Percentiles rank a stretch among this genome's conserved stretches.
Evolutionary conservation across 179 eudicot genomes (phyloP).

Genomic region (Beta corolliflora): DNA sequence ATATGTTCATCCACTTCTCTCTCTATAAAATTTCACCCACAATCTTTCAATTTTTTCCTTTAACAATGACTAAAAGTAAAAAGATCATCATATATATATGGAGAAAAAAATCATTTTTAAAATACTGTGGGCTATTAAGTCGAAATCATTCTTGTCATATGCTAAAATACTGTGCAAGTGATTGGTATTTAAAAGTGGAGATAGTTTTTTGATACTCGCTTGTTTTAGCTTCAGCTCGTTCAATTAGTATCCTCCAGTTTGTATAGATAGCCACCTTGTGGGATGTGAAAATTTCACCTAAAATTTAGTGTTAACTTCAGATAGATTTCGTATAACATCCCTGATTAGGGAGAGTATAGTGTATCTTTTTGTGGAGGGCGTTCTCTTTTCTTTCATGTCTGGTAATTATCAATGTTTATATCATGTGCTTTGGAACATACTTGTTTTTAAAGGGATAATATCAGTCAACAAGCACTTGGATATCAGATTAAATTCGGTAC

Average conservation of each 20-base stretch:
- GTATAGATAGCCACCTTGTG: not conserved
- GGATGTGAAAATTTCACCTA: not conserved
- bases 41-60: no score
- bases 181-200: not conserved
- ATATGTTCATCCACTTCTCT: no score
- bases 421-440: not conserved
- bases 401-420: not conserved
- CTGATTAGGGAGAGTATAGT: not conserved
- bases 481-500: not conserved
- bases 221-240: not conserved
- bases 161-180: not conserved
- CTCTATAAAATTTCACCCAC: no score
- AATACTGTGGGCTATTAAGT: not conserved
- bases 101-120: no score
- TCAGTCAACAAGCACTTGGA: slow-evolving; percentile 6
- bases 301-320: not conserved
- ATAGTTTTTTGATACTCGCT: not conserved
- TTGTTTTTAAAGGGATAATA: not conserved
- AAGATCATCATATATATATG: no score
- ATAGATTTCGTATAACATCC: not conserved
- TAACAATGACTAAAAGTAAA: no score
- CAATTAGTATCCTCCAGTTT: not conserved
- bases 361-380: not conserved
- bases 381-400: not conserved
- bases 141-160: not conserved